Base-by-base conservation (phyloP, 768 basidiomycete species). In the Leucocoprinus leucothites region DNA sequence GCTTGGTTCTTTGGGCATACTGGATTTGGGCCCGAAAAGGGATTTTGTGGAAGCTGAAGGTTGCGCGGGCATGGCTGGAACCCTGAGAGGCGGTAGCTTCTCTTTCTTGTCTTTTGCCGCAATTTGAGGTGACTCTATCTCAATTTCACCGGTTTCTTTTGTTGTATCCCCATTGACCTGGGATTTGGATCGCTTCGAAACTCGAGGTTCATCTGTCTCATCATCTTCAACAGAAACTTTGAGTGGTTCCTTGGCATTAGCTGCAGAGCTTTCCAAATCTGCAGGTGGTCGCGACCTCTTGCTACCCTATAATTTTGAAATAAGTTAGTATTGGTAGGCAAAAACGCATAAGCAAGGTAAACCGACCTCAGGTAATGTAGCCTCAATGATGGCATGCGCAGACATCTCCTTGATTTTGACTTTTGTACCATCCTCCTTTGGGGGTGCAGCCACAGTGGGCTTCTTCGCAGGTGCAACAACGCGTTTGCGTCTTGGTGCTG, bases 211-310 rank as follows among this genome's bases (percentile, higher is more conserved):
- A 34, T 74, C 75, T 21, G 76, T 76, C 6, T 71, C 68, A 2
- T 64, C 63, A 28, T 75, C 75, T 49, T 24, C 42, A 5, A 28
- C 11, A 9, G 21, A n/a, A 22, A 1, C 44, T 19, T 53, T 38
- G 11, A 9, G 21, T 5, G 26, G 16, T 41, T 31, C 43, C 24
- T 34, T 44, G n/a, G 8, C 24, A 19, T 35, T 13, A 9, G 22
- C 44, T 8, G 56, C 21, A 9, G 61, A 58, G 60, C 70, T 80
- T 58, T 78, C 77, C 28, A 86, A 63, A 50, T 81, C 74, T 2
- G 77, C 68, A n/a, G 86, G 85, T 3, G 89, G 88, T 38, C 89
- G 80, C 42, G 87, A 82, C 44, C 89, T 85, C 64, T 89, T 89
- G 65, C 84, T 89, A 56, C 89, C 89, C 88, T 90, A 64, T 16